These are phyloP conservation scores for Curvularia sp. DNA, from an alignment of 2,329 filamentous ascomycete species.

Conservation along the genomic window DNA sequence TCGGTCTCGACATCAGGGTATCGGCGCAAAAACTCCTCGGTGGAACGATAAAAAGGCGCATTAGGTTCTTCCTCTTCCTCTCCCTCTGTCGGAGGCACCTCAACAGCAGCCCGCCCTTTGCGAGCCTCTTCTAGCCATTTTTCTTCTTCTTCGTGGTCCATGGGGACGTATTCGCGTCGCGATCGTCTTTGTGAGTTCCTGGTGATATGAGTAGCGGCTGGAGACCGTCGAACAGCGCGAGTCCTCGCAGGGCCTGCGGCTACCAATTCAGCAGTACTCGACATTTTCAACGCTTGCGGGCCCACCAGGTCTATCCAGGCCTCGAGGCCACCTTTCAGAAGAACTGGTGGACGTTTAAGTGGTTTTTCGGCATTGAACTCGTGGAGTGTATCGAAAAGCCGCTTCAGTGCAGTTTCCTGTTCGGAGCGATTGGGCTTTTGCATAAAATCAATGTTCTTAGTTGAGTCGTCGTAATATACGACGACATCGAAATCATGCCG, in stretches of 20 bases:
- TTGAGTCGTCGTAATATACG: constrained; percentile 84
- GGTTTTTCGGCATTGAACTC: constrained; percentile 84
- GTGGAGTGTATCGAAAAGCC: constrained; percentile 78
- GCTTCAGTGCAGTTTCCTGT: constrained; percentile 64
- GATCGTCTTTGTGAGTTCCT: constrained; percentile 63
- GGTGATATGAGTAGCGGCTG: constrained; percentile 59
- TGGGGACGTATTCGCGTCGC: constrained; percentile 68
- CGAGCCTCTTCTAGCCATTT: constrained; percentile 80
- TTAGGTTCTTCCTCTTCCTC: constrained; percentile 43
- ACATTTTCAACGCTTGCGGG: constrained; percentile 65
- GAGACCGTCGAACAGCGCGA: constrained; percentile 60
- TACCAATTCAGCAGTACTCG: constrained; percentile 61
- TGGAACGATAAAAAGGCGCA: constrained; percentile 65
- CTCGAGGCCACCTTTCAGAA: constrained; percentile 82
- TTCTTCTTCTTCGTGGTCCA: constrained; percentile 81
- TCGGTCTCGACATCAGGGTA: constrained; percentile 73
- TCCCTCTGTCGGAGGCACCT: constrained; percentile 38
- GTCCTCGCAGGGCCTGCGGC: constrained; percentile 54
- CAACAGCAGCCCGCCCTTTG: constrained; percentile 64
- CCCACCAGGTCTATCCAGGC: constrained; percentile 89
- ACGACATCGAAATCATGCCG: constrained; percentile 81
- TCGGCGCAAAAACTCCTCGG: constrained; percentile 82
- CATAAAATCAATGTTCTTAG: constrained; percentile 65
- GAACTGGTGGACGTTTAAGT: constrained; percentile 73
- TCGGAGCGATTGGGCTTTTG: constrained; percentile 54